phyloP scores from a whole-genome alignment of 2,329 filamentous ascomycete genomes.

The Alternaria ethzedia region DNA sequence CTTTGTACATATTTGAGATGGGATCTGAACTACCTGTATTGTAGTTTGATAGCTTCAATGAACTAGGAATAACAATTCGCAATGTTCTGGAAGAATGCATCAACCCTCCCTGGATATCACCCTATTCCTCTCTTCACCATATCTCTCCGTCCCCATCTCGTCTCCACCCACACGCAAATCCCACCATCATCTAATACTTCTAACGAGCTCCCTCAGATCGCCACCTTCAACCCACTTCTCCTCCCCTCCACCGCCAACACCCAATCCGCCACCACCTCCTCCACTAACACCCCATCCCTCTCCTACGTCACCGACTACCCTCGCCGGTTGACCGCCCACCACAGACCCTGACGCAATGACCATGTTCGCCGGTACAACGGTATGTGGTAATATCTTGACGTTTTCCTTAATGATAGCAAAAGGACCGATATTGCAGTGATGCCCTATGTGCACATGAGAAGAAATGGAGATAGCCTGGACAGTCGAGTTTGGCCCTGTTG shows the following conservation, averaged over 20 bases:
- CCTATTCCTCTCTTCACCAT: background rate
- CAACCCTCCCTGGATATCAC: background rate
- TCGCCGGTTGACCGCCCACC: slow-evolving; percentile 68
- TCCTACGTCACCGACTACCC: slow-evolving; percentile 57
- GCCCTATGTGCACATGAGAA: slow-evolving; percentile 84
- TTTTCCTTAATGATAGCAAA: slow-evolving; percentile 95
- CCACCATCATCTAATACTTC: slow-evolving; percentile 48
- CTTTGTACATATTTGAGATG: background rate
- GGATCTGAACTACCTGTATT: background rate
- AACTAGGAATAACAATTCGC: background rate
- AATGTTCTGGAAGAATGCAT: background rate
- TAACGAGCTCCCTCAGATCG: slow-evolving; percentile 56
- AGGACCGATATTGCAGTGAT: slow-evolving; percentile 77
- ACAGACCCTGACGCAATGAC: slow-evolving; percentile 91
- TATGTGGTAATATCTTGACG: slow-evolving; percentile 82
- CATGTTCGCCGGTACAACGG: slow-evolving; percentile 85
- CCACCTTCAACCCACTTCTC: slow-evolving; percentile 59
- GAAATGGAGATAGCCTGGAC: slow-evolving; percentile 85
- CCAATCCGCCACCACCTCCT: slow-evolving; percentile 41
- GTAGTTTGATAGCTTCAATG: background rate
- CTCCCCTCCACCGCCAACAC: slow-evolving; percentile 49
- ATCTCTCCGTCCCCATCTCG: too few species aligned
- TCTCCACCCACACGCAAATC: background rate
- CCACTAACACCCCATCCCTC: slow-evolving; percentile 58
- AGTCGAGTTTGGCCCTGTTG: slow-evolving; percentile 59